Evolutionary conservation across 208 protist genomes (phyloP).

Genomic region (Crithidia mellificae): DNA sequence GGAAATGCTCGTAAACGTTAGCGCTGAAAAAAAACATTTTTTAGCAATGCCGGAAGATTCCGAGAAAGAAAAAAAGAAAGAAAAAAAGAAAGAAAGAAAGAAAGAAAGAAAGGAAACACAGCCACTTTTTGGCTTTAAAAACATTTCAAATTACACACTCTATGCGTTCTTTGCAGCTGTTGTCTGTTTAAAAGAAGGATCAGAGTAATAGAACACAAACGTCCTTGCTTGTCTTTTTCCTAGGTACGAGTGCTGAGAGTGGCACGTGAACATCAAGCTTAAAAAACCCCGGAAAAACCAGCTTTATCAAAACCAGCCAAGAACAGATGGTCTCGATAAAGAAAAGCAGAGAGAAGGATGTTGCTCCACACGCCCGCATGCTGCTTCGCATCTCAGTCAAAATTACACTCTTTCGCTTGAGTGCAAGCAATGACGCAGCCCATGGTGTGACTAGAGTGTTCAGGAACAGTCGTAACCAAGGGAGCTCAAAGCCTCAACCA

Average conservation of each 20-base stretch:
- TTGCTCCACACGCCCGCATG: neutral
- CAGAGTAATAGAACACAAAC: neutral
- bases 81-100: neutral
- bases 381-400: neutral
- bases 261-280: too few relatives aligned
- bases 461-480: constrained; percentile 6
- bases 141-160: neutral
- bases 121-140: neutral
- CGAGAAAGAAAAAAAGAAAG: neutral
- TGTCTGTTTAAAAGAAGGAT: too few relatives aligned
- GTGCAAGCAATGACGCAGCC: constrained; percentile 2
- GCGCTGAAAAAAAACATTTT: constrained; percentile 2
- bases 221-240: neutral
- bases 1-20: neutral
- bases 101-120: neutral
- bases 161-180: too few relatives aligned
- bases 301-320: too few relatives aligned
- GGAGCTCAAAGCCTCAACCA: neutral
- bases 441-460: neutral
- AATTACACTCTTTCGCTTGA: neutral
- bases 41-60: too few relatives aligned
- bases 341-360: neutral
- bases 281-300: too few relatives aligned
- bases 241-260: too few relatives aligned
- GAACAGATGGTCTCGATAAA: too few relatives aligned